Base-by-base conservation (phyloP, 257 asterid genomes). In the Solanum okadae region DNA sequence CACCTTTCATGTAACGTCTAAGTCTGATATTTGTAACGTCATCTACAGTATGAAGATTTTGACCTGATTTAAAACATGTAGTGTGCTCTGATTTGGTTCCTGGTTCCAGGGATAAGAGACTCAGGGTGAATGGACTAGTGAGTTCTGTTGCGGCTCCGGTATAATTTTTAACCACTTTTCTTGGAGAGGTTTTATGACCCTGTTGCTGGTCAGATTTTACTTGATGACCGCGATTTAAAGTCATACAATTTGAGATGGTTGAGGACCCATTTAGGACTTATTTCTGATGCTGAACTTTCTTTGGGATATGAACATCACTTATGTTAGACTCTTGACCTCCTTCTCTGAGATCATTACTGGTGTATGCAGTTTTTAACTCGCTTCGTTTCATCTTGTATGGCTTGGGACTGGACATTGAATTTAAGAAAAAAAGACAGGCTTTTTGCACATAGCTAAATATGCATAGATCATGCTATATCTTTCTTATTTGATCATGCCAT, bases 231-330 rank as follows among this genome's bases (percentile, higher is more conserved):
- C 79, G 98, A 94, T 93, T 89, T 97, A 89, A 96, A 94, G 90
- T 91, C 96, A 8, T 97, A 96, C 91, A 94, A 97, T 88, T 88
- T 97, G 93, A 93, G 99, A 91, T 97, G 99, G 99, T 93, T 97
- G 91, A 95, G 99, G 93, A 97, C 93, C 91, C 98, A 97, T 90
- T 89, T 97, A 91, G 99, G 99, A 88, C 98, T 97, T 52, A 95
- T 89, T 89, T 95, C 98, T 49, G 98, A 96, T 42, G 94, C 93
- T 67, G 98, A 96, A 87, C 93, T 96, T 89, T 93, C 98, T 76
- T 90, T 92, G 95, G 91, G 89, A 29, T 92, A 89, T 87, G 98
- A 93, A 92, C 98, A 94, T 90, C 97, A 96, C 91, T 93, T 93
- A 89, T 95, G 98, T 96, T 90, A 89, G 95, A 87, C 68, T 87